A percentile compares a stretch with the other conserved stretches of the same genome.
These are phyloP conservation scores for Suhomyces bokatorum DNA, from an alignment of 1,139 yeast genomes.

Conservation along the genomic window DNA sequence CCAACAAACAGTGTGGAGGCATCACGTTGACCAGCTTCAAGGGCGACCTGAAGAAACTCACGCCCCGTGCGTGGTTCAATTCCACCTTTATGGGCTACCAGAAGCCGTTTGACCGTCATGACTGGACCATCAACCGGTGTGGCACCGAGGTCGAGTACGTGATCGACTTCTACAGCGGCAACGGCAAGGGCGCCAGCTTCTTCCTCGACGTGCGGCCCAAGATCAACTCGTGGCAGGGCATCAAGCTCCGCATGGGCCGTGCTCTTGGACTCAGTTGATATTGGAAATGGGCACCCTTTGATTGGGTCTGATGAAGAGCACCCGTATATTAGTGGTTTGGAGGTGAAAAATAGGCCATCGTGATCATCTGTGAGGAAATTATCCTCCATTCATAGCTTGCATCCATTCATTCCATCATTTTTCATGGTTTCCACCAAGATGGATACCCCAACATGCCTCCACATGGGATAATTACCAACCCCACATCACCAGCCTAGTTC, in stretches of 20 bases:
- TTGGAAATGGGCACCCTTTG: conserved; percentile 13
- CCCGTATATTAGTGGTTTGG: no score
- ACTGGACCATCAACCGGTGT: conserved; percentile 89
- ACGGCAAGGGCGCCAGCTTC: conserved; percentile 61
- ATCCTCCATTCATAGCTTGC: no score
- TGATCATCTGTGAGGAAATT: no score
- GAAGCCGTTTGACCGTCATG: conserved; percentile 93
- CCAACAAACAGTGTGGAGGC: conserved; percentile 66
- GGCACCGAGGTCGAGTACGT: conserved; percentile 85
- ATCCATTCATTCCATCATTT: background rate
- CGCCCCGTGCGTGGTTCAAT: conserved; percentile 87
- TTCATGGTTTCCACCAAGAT: background rate
- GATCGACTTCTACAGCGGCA: conserved; percentile 83
- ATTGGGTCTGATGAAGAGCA: no score
- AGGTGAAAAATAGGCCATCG: no score
- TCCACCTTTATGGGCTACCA: conserved; percentile 59
- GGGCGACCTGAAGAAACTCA: conserved; percentile 81
- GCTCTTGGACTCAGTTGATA: conserved; percentile 47
- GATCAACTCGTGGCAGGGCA: conserved; percentile 76
- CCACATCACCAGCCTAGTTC: no score
- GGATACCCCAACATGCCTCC: background rate
- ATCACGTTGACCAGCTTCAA: conserved; percentile 81
- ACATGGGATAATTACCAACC: background rate
- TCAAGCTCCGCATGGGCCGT: conserved; percentile 61
- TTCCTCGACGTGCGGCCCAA: conserved; percentile 92